Evolutionary conservation across 2,329 filamentous ascomycete genomes (phyloP).

Genomic region (Ceratocystis huliohia): DNA sequence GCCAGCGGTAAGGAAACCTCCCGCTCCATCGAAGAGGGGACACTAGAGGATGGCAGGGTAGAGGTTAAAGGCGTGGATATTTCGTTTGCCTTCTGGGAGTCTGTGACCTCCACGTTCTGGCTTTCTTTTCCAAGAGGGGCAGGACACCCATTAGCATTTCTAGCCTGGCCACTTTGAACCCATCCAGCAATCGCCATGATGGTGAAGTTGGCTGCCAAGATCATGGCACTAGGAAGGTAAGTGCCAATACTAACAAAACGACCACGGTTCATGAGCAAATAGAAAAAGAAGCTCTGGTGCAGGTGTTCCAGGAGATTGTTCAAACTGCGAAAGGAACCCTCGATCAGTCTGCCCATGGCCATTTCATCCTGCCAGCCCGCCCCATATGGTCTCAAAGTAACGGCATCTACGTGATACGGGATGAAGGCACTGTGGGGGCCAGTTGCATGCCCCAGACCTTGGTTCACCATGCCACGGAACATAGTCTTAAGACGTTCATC

Average conservation of each 20-base stretch:
- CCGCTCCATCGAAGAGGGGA: conserved; percentile 38
- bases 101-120: conserved; percentile 23
- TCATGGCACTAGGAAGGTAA: conserved; percentile 94
- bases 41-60: neutral
- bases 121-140: neutral
- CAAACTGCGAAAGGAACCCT: conserved; percentile 81
- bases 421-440: conserved; percentile 94
- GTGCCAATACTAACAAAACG: conserved; percentile 97
- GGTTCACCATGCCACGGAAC: conserved; percentile 81
- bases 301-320: conserved; percentile 95
- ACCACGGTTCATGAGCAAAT: conserved; percentile 79
- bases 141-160: neutral
- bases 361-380: conserved; percentile 98
- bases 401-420: conserved; percentile 91
- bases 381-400: conserved; percentile 82
- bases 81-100: neutral
- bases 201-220: conserved; percentile 85
- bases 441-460: conserved; percentile 76
- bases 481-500: conserved; percentile 73
- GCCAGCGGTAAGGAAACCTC: conserved; percentile 60
- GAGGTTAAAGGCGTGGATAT: neutral
- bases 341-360: conserved; percentile 77
- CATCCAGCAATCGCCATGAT: conserved; percentile 93
- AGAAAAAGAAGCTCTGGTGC: conserved; percentile 99
- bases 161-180: conserved; percentile 62